phyloP scores from a whole-genome alignment of 2,329 filamentous ascomycete species.

The Talaromyces piceae region DNA sequence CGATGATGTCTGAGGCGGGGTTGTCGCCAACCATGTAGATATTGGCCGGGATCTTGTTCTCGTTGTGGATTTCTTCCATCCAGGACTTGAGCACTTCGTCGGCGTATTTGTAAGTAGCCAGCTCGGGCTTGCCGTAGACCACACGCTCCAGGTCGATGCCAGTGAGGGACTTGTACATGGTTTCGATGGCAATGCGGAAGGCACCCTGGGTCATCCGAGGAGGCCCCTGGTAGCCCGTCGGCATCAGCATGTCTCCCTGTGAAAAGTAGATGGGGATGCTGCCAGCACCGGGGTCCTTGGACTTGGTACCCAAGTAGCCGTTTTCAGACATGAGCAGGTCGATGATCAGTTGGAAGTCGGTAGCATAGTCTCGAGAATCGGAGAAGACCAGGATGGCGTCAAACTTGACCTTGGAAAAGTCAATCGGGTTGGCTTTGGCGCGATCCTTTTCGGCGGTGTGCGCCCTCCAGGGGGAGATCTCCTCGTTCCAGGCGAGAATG shows the following conservation, averaged over 20 bases:
- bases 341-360: conserved; percentile 70
- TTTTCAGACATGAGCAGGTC: conserved; percentile 63
- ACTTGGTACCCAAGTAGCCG: conserved; percentile 57
- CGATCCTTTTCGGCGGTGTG: conserved; percentile 60
- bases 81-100: conserved; percentile 64
- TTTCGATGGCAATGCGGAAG: conserved; percentile 68
- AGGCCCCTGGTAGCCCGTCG: conserved; percentile 53
- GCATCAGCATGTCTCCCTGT: conserved; percentile 58
- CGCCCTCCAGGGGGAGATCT: conserved; percentile 60
- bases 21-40: conserved; percentile 74
- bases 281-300: conserved; percentile 57
- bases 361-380: conserved; percentile 66
- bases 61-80: conserved; percentile 70
- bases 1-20: conserved; percentile 65
- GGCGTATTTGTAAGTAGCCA: conserved; percentile 71
- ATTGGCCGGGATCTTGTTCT: conserved; percentile 60
- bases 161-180: conserved; percentile 57
- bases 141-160: conserved; percentile 66
- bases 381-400: conserved; percentile 69
- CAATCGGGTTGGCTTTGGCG: conserved; percentile 58
- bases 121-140: conserved; percentile 67
- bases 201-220: conserved; percentile 66
- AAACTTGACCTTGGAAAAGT: conserved; percentile 65
- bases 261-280: conserved; percentile 70
- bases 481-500: conserved; percentile 61